Evolutionary conservation across 164 flowering plant species (phyloP).

Genomic region (Cinnamomum micranthum): DNA sequence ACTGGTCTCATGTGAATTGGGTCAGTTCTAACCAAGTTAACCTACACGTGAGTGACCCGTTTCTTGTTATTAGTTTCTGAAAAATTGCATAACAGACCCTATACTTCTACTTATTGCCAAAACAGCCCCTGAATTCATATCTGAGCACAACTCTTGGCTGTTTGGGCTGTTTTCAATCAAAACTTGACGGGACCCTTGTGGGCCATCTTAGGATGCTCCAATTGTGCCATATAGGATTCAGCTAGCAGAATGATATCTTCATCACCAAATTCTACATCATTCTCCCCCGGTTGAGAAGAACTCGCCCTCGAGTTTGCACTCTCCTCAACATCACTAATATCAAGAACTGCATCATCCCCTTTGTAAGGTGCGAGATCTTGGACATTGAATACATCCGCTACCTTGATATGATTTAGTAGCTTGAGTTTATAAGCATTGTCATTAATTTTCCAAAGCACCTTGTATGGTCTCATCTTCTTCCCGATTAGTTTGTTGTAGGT

Average conservation of each 20-base stretch:
- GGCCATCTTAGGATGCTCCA: not conserved
- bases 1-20: too few species aligned
- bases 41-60: too few species aligned
- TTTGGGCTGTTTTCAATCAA: too few species aligned
- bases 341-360: not conserved
- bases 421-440: not conserved
- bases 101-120: too few species aligned
- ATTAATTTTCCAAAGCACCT: not conserved
- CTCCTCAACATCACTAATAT: not conserved
- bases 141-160: too few species aligned
- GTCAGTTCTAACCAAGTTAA: too few species aligned
- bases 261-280: not conserved
- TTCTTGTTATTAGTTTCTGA: too few species aligned
- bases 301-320: too few species aligned
- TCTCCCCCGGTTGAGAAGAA: not conserved
- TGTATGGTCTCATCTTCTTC: not conserved
- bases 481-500: not conserved
- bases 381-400: not conserved
- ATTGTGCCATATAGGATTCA: not conserved
- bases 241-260: not conserved
- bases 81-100: too few species aligned
- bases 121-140: too few species aligned
- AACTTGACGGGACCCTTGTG: not conserved
- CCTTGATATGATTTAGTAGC: not conserved
- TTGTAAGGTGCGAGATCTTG: not conserved